These are phyloP conservation scores for Boeremia lycopersici DNA, from an alignment of 2,329 filamentous ascomycete species.

Conservation along the genomic window DNA sequence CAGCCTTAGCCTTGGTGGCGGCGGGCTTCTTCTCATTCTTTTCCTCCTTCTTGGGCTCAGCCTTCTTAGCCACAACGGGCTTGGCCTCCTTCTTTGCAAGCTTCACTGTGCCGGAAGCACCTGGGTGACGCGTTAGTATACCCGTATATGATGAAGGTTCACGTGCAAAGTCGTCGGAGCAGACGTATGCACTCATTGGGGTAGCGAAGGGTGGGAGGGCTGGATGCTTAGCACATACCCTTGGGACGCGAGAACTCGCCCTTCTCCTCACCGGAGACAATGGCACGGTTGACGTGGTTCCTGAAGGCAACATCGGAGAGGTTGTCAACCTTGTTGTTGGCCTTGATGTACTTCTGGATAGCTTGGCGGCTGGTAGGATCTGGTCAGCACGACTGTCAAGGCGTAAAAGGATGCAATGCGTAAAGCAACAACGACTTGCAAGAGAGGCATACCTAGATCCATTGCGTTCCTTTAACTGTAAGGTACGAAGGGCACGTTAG, in stretches of 20 bases:
- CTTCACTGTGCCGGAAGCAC: conserved; percentile 88
- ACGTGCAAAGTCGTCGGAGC: background rate
- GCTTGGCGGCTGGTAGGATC: conserved; percentile 65
- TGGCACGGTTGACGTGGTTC: conserved; percentile 83
- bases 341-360: conserved; percentile 75
- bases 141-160: background rate
- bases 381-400: conserved; percentile 41
- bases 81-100: conserved; percentile 76
- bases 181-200: background rate
- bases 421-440: conserved; percentile 27
- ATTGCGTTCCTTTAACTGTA: conserved; percentile 72
- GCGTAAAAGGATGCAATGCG: conserved; percentile 32
- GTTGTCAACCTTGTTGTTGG: conserved; percentile 69
- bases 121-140: conserved; percentile 53
- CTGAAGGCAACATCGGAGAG: conserved; percentile 66
- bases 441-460: conserved; percentile 67
- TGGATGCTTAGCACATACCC: conserved; percentile 64
- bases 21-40: conserved; percentile 38
- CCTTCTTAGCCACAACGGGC: conserved; percentile 38
- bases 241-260: conserved; percentile 89
- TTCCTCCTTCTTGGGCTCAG: conserved; percentile 43
- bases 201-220: background rate
- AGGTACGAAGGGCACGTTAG: conserved; percentile 56
- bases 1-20: conserved; percentile 39
- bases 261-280: conserved; percentile 82